These are phyloP conservation scores for Moesziomyces antarcticus DNA, from an alignment of 1,284 basidiomycete genomes.

Conservation along the genomic window DNA sequence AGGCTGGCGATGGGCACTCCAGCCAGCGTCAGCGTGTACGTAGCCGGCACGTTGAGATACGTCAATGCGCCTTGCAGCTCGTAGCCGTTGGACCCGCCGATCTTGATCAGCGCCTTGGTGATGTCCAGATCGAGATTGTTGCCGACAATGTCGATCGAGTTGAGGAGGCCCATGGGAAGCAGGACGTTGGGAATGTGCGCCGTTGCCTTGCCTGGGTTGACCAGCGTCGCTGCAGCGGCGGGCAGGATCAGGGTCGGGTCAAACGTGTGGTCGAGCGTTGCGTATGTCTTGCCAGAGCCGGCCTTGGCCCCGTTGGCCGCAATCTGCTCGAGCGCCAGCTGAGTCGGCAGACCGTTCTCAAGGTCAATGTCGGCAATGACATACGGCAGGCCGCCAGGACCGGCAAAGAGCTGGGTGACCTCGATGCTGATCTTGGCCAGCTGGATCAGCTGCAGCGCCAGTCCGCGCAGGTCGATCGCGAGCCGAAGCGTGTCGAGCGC, in stretches of 20 bases:
- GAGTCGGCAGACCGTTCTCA: conserved; percentile 6
- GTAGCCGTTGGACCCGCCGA: conserved; percentile 18
- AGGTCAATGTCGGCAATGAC: conserved; percentile 5
- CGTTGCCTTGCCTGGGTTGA: conserved; percentile 8
- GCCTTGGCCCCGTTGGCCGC: conserved; percentile 5
- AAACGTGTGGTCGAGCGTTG: conserved; percentile 7
- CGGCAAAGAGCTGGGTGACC: conserved; percentile 16
- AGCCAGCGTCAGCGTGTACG: conserved; percentile 13
- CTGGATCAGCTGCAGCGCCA: conserved; percentile 35
- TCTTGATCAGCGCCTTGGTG: conserved; percentile 10
- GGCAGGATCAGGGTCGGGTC: conserved; percentile 4
- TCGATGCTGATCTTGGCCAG: conserved; percentile 33
- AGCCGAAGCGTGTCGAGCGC: conserved; percentile 69
- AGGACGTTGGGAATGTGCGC: conserved; percentile 15
- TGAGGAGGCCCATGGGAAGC: conserved; percentile 14
- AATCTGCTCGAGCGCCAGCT: conserved; percentile 4
- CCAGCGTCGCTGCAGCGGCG: conserved; percentile 2
- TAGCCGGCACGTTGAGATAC: conserved; percentile 28
- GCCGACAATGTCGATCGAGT: conserved; percentile 12
- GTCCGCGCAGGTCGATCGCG: conserved; percentile 71
- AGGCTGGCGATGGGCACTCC: conserved; percentile 1
- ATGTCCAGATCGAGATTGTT: conserved; percentile 16
- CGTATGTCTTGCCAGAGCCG: conserved; percentile 15
- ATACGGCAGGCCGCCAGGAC: conserved; percentile 6
- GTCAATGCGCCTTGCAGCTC: conserved; percentile 20